Evolutionary conservation across 2,329 filamentous ascomycete genomes (phyloP).

Genomic region (Cladosporium sp.): DNA sequence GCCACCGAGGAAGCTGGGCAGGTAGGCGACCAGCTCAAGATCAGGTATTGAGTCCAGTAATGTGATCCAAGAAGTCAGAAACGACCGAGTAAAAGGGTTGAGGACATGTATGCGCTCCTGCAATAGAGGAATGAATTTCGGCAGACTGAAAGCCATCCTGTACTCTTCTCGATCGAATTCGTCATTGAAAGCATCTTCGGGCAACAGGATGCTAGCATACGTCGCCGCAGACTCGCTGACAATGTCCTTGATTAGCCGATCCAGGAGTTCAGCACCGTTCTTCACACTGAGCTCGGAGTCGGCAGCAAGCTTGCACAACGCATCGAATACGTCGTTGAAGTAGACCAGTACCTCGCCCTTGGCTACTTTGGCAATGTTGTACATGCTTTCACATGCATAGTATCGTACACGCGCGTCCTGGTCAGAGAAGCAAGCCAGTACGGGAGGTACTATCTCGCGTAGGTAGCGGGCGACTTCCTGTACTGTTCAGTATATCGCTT

Average conservation of each 20-base stretch:
- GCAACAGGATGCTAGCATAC: conserved; percentile 81
- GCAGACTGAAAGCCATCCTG: conserved; percentile 87
- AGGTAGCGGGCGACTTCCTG: conserved; percentile 91
- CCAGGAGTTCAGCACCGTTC: conserved; percentile 92
- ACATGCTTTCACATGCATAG: conserved; percentile 99
- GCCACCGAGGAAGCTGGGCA: conserved; percentile 88
- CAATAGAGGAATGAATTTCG: conserved; percentile 86
- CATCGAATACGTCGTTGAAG: conserved; percentile 98
- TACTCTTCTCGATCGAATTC: conserved; percentile 47
- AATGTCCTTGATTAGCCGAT: conserved; percentile 93
- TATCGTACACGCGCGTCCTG: conserved; percentile 97
- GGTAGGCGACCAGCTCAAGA: conserved; percentile 85
- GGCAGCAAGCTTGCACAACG: conserved; percentile 91
- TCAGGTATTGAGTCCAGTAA: conserved; percentile 95
- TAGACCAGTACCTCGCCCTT: conserved; percentile 96
- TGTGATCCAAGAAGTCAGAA: conserved; percentile 94
- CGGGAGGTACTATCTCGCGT: conserved; percentile 90
- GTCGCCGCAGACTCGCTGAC: conserved; percentile 92
- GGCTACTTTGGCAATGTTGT: conserved; percentile 98
- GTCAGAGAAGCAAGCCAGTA: conserved; percentile 95
- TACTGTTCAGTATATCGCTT: conserved; percentile 28
- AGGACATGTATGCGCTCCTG: conserved; percentile 93
- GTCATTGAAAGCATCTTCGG: conserved; percentile 42
- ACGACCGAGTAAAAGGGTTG: conserved; percentile 91
- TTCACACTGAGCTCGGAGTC: conserved; percentile 97